Percentiles rank a stretch among this genome's conserved stretches.
These are phyloP conservation scores for Cryphonectria nitschkei DNA, from an alignment of 2,329 filamentous ascomycete genomes.

Conservation along the genomic window DNA sequence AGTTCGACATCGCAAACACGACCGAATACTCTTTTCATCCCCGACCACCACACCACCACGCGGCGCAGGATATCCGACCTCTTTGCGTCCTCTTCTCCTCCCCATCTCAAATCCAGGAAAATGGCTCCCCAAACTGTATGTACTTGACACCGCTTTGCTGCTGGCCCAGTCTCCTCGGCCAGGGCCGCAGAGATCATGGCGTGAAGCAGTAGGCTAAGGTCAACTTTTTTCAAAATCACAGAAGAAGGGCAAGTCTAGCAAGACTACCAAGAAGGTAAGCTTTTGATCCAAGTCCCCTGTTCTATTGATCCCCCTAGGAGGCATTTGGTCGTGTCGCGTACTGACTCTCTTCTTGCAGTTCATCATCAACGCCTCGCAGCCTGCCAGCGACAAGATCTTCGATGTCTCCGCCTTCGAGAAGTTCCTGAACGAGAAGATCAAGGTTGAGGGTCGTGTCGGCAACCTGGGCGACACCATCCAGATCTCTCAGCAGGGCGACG, in stretches of 20 bases:
- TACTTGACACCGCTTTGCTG: constrained; percentile 91
- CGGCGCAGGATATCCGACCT: constrained; percentile 83
- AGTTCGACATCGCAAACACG: constrained; percentile 10
- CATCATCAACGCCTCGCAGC: constrained; percentile 99
- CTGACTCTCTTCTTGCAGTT: constrained; percentile 59
- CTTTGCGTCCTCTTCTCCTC: constrained; percentile 54
- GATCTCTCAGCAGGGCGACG: constrained; percentile 90
- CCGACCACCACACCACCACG: constrained; percentile 34
- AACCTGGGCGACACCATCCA: constrained; percentile 94
- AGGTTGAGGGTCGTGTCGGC: constrained; percentile 97
- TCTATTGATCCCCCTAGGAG: background rate
- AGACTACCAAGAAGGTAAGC: constrained; percentile 83
- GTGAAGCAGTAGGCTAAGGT: constrained; percentile 96
- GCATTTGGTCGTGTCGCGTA: background rate
- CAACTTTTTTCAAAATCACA: constrained; percentile 52
- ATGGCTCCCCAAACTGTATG: constrained; percentile 92
- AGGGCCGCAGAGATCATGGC: constrained; percentile 51
- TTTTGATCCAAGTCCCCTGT: background rate
- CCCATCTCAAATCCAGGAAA: constrained; percentile 49
- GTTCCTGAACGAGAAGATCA: constrained; percentile 99
- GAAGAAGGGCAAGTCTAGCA: constrained; percentile 70
- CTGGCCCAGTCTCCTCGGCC: constrained; percentile 62
- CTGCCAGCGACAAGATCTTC: constrained; percentile 99
- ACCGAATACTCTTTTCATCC: constrained; percentile 9
- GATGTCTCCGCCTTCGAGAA: constrained; percentile 98